phyloP scores from a whole-genome alignment of 2,329 filamentous ascomycete genomes.

The Sporothrix pallida region DNA sequence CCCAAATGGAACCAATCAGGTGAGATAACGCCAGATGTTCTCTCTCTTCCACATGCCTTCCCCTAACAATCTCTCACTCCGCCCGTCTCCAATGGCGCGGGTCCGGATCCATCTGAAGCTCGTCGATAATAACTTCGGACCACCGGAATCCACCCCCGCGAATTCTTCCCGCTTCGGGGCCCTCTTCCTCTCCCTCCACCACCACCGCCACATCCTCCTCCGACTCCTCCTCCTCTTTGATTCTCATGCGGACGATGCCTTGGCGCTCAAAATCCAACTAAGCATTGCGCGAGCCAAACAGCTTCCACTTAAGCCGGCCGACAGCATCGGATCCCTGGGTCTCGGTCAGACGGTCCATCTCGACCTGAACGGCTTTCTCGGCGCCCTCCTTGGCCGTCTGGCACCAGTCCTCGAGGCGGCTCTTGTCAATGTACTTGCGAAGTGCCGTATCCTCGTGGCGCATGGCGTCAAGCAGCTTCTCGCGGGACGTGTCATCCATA shows the following conservation, averaged over 20 bases:
- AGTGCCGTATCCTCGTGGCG: slow-evolving; percentile 73
- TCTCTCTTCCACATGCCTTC: neutral
- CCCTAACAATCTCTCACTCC: neutral
- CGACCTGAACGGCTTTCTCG: slow-evolving; percentile 41
- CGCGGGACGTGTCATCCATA: slow-evolving; percentile 67
- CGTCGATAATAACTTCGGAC: neutral
- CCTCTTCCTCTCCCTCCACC: neutral
- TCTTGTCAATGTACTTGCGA: slow-evolving; percentile 67
- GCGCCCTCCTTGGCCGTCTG: slow-evolving; percentile 41
- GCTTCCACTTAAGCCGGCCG: slow-evolving; percentile 29
- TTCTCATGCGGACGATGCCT: neutral
- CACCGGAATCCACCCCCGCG: neutral
- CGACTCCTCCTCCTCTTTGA: neutral
- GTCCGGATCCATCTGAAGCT: neutral
- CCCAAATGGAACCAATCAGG: neutral
- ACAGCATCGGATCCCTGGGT: slow-evolving; percentile 22
- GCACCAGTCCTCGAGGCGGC: slow-evolving; percentile 72
- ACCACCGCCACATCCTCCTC: neutral
- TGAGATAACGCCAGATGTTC: slow-evolving; percentile 19
- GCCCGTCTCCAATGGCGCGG: neutral
- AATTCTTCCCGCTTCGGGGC: no score
- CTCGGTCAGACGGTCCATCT: slow-evolving; percentile 38
- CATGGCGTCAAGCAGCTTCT: slow-evolving; percentile 74
- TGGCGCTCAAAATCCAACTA: neutral
- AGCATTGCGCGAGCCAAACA: slow-evolving; percentile 29